A percentile compares a stretch with the other conserved stretches of the same genome.
phyloP scores from a whole-genome alignment of 2,329 filamentous ascomycete genomes.

The Thielaviopsis euricoi region DNA sequence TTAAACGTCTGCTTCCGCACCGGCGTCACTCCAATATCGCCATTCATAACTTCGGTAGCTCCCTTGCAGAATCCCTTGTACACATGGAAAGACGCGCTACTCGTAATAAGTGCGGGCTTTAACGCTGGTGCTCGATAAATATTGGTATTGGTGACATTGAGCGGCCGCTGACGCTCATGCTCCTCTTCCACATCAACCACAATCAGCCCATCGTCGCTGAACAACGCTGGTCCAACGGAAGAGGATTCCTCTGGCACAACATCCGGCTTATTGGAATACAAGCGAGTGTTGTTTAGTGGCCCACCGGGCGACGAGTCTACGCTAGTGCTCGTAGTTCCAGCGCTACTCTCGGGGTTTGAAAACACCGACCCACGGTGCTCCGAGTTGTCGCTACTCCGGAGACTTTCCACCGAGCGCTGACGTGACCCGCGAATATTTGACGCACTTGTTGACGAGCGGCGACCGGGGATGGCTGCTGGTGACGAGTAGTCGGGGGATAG shows the following conservation, averaged over 20 bases:
- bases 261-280: background rate
- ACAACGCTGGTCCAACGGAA: background rate
- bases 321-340: background rate
- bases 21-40: conserved; percentile 33
- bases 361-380: background rate
- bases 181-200: conserved; percentile 19
- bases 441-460: background rate
- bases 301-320: background rate
- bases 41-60: conserved; percentile 31
- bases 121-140: background rate
- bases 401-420: conserved; percentile 1
- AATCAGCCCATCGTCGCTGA: conserved; percentile 20
- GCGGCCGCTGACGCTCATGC: background rate
- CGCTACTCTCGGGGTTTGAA: background rate
- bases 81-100: conserved; percentile 32
- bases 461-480: background rate
- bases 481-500: background rate
- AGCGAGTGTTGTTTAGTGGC: background rate
- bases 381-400: background rate
- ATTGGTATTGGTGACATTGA: background rate
- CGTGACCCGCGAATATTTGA: background rate
- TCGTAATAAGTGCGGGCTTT: conserved; percentile 5
- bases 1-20: conserved; percentile 26
- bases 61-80: conserved; percentile 40
- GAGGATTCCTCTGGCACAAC: background rate